phyloP scores from a whole-genome alignment of 2,329 filamentous ascomycete genomes.

The Diplocarpon mali region DNA sequence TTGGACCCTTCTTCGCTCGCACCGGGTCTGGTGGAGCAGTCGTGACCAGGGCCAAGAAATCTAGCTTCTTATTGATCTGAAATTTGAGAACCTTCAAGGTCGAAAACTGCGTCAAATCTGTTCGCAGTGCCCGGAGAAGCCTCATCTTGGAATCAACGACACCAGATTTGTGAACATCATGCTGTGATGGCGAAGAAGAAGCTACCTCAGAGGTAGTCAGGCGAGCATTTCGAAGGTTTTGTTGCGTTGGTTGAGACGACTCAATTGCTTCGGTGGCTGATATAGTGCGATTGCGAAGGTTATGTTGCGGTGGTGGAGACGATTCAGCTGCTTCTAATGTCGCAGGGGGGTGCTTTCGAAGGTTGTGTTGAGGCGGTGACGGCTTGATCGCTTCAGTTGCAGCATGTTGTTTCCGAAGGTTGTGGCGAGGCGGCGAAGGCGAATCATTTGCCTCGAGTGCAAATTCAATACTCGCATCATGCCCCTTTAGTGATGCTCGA shows the following conservation, averaged over 20 bases:
- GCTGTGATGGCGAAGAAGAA: conserved; percentile 3
- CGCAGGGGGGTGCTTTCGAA: not conserved
- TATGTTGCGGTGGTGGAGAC: conserved; percentile 2
- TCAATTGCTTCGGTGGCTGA: not conserved
- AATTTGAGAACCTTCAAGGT: conserved; percentile 41
- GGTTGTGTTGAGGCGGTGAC: conserved; percentile 1
- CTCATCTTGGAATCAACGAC: conserved; percentile 19
- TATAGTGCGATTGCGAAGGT: not conserved
- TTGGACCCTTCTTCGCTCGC: conserved; percentile 44
- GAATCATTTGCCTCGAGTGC: conserved; percentile 11
- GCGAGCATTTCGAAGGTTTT: conserved; percentile 2
- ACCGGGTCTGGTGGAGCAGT: conserved; percentile 38
- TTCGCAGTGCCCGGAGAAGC: conserved; percentile 21
- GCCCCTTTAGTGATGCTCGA: conserved; percentile 15
- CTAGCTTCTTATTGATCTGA: conserved; percentile 37
- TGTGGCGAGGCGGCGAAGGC: conserved; percentile 4
- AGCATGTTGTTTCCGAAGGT: conserved; percentile 15
- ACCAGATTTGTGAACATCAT: conserved; percentile 15
- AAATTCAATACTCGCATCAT: conserved; percentile 26
- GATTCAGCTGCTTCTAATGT: not conserved
- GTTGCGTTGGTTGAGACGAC: not conserved
- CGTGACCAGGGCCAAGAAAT: conserved; percentile 45
- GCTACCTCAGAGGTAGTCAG: not conserved
- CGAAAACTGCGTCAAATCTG: conserved; percentile 40
- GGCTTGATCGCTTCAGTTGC: not conserved